These are phyloP conservation scores for Gypsophila paniculata DNA, from an alignment of 179 eudicot genomes.

Conservation along the genomic window DNA sequence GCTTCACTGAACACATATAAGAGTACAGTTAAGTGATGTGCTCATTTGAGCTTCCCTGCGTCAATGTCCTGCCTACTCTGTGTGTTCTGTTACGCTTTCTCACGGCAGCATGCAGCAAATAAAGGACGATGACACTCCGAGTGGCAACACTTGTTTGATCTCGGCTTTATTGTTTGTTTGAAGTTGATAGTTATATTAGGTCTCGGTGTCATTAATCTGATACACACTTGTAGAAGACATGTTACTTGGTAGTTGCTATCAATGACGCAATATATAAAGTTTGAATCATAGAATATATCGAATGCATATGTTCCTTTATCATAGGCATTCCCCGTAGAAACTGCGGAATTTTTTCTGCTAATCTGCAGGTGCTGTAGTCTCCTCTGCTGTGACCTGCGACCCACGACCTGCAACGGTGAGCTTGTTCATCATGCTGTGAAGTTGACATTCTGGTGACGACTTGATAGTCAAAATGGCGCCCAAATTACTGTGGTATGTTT, in stretches of 20 bases:
- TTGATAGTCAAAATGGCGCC: not conserved
- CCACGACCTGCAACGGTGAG: not conserved
- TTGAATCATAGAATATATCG: not conserved
- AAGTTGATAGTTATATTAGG: not conserved
- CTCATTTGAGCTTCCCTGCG: not conserved
- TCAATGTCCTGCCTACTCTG: not conserved
- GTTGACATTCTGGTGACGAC: not conserved
- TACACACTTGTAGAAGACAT: not conserved
- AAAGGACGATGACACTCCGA: not conserved
- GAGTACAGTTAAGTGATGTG: not conserved
- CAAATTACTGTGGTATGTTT: not conserved
- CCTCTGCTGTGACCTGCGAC: constrained; percentile 1
- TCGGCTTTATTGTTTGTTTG: not conserved
- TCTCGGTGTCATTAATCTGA: not conserved
- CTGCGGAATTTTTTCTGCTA: not conserved
- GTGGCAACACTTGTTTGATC: not conserved
- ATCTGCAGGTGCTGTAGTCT: not conserved
- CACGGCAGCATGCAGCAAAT: not conserved
- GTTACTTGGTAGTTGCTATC: not conserved
- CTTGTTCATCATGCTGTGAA: not conserved
- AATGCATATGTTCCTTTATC: not conserved
- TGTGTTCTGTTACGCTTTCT: not conserved
- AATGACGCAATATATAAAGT: not conserved
- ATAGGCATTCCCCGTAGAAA: not conserved
- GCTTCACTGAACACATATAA: not conserved